A percentile compares a stretch with the other conserved stretches of the same genome.
Conservation (phyloP, 1,284 basidiomycete species). For the Tylopilus orsonianus region DNA sequence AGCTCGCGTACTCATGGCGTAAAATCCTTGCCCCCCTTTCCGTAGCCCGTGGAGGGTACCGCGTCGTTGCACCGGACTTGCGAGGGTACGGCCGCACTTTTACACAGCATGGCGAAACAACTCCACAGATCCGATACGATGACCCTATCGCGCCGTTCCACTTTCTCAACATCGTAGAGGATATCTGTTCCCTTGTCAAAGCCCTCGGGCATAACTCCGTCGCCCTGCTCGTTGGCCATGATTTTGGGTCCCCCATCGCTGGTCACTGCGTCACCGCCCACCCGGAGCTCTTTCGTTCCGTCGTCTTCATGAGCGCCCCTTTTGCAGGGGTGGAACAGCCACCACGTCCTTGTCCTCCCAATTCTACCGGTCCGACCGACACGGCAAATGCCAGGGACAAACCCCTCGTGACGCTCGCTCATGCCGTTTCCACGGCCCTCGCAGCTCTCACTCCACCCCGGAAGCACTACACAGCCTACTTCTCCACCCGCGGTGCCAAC, state of each 20-base stretch:
- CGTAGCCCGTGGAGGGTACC: conserved; percentile 41
- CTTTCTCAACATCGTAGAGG: conserved; percentile 49
- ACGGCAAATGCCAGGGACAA: conserved; percentile 7
- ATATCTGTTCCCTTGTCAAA: conserved; percentile 50
- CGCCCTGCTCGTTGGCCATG: conserved; percentile 56
- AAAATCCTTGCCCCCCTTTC: conserved; percentile 53
- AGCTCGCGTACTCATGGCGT: conserved; percentile 64
- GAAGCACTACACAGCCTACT: conserved; percentile 60
- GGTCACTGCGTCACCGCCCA: conserved; percentile 51
- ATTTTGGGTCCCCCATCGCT: conserved; percentile 56
- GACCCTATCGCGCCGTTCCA: conserved; percentile 53
- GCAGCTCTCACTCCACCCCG: conserved; percentile 47
- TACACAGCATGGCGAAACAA: conserved; percentile 22
- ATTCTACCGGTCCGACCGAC: background rate
- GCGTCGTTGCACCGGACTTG: conserved; percentile 53
- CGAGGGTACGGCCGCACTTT: conserved; percentile 47
- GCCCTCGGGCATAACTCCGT: conserved; percentile 49
- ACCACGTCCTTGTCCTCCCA: background rate
- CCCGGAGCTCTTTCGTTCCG: conserved; percentile 54
- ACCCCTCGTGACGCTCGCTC: conserved; percentile 12
- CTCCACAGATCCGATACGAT: conserved; percentile 37
- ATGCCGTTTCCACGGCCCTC: conserved; percentile 32
- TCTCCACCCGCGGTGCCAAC: conserved; percentile 47
- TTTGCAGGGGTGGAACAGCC: conserved; percentile 40
- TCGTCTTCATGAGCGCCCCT: conserved; percentile 61